Base-by-base conservation (phyloP, 805 yeast genomes). In the Pichia paraexigua region DNA sequence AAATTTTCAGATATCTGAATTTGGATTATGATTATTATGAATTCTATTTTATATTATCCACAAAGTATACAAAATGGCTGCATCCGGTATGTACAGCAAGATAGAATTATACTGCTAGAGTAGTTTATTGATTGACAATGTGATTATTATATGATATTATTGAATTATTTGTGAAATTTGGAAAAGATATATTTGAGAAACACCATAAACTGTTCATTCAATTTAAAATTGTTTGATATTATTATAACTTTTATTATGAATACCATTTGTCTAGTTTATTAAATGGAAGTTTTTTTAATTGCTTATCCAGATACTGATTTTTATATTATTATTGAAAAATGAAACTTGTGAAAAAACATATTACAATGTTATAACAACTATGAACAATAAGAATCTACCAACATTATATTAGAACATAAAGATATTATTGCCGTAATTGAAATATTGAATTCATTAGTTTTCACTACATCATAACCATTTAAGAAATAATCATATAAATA, bases 51-150 rank as follows among this genome's bases (percentile, higher is more conserved):
- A 13, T 15, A 12, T 8, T n/a, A 40, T 32, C 24, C 39, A 40
- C 43, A 43, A 51, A 32, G 53, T 53, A 57, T 47, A 56, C 60
- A 62, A 63, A 73, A 80, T 80, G 85, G 83, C 80, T 76, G 79
- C 74, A 72, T 76, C 83, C 69, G 85, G 84, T 79, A 79, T 74
- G 84, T 79, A 52, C 42, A 40, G 12, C 39, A 41, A 2, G 27
- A 12, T 21, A 41, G 8, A 21, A 22, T 18, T 11, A 13, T 4
- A 17, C 20, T 2, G 7, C 39, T 17, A n/a, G 20, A 35, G 18
- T 35, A n/a, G 12, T 17, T 17, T 17, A 35, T 35, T n/a, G 18
- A 17, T 7, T 17, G 18, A 2, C 39, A 35, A 35, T 35, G 39
- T 35, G 39, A n/a, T 35, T 35, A 17, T 35, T 35, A 17, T 17